Evolutionary conservation across 2,329 filamentous ascomycete species (phyloP), one percentile per base, ranked within the genome.

Genomic region (Microcyclospora pomicola): DNA sequence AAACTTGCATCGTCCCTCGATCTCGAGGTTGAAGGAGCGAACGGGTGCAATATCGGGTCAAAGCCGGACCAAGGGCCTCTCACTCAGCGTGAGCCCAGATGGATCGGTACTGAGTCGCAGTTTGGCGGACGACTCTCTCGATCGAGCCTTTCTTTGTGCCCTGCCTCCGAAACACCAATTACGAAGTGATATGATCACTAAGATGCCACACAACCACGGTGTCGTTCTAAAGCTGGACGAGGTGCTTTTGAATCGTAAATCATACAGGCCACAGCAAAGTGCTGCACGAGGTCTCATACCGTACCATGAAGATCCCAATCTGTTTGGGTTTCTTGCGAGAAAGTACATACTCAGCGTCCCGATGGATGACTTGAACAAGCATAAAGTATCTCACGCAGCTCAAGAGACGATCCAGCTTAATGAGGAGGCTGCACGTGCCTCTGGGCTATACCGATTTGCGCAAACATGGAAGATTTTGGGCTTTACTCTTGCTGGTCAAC

Each of bases 381-480:
- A 35, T 15, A 15, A 27, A n/a, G 12, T 31, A n/a, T 15, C 14
- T 9, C 12, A 31, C 4, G 15, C 13, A 6, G 37, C 42, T 4
- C 15, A 40, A 13, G 27, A 27, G 5, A 19, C 35, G 2, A 19
- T 49, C 16, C 19, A 40, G 10, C 11, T 19, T 10, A 77, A 77
- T 53, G 69, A 69, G 5, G 58, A 64, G 33, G 63, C 68, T 45
- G 71, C 71, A 16, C 63, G 72, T 43, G 58, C 62, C 40, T 63
- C 65, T 27, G 41, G 41, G 11, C 27, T 33, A 12, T 39, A 38
- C 45, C 63, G 67, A 38, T 57, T 73, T 33, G 69, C 74, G 27
- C 69, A 76, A 44, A 72, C 71, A 14, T 79, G 73, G 73, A 67
- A 65, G 38, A 65, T 77, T 15, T 54, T 75, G 27, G 68, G 67